Conservation (phyloP, 306 rosid species). For the Carpinus fangiana region DNA sequence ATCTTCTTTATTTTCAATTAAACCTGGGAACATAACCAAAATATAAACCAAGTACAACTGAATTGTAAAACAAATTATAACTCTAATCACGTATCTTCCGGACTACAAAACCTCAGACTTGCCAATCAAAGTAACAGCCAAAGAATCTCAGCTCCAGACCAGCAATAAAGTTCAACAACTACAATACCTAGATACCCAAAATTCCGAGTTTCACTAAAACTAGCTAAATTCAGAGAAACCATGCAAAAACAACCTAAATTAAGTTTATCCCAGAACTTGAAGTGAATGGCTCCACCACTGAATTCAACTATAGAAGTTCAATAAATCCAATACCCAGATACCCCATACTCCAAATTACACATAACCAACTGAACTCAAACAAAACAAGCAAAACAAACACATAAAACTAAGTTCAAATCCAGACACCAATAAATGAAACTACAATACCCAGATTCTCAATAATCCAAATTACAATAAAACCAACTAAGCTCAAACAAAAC, state of each 20-base stretch:
- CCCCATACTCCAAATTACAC: constrained; percentile 6
- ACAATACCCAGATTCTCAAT: not conserved
- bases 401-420: not conserved
- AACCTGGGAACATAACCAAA: not conserved
- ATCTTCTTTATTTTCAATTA: not conserved
- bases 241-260: not conserved
- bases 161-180: not conserved
- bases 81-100: not conserved
- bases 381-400: not conserved
- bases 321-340: constrained; percentile 3
- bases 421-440: not conserved
- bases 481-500: not conserved
- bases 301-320: not conserved
- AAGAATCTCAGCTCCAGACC: not conserved
- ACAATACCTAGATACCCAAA: not conserved
- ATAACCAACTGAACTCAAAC: not conserved
- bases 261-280: not conserved
- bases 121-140: not conserved
- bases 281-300: not conserved
- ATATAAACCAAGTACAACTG: not conserved
- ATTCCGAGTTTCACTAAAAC: not conserved
- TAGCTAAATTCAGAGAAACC: not conserved
- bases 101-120: not conserved
- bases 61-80: not conserved
- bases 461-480: not conserved